phyloP scores from a whole-genome alignment of 257 asterid species.

The Nicotiana tomentosiformis region DNA sequence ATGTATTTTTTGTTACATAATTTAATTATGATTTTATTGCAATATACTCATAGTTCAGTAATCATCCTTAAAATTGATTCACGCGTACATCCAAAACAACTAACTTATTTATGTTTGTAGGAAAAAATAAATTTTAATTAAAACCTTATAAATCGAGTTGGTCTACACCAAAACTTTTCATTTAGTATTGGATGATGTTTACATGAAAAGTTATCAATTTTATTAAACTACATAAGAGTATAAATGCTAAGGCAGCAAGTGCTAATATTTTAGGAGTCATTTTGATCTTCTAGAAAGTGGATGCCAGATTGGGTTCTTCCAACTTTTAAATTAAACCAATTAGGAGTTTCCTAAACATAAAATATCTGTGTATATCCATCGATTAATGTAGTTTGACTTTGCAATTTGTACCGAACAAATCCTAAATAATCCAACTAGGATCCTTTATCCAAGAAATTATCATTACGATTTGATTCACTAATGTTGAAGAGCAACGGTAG shows the following conservation, averaged over 20 bases:
- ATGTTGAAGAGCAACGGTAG: too few species aligned
- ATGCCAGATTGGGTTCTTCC: slow-evolving; percentile 12
- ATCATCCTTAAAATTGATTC: too few species aligned
- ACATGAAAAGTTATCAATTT: too few species aligned
- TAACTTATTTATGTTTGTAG: too few species aligned
- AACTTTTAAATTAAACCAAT: neutral
- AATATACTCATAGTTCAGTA: too few species aligned
- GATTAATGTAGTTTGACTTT: neutral
- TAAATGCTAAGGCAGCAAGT: neutral
- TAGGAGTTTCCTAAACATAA: neutral
- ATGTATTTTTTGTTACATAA: too few species aligned
- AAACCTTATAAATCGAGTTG: too few species aligned
- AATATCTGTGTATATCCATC: neutral
- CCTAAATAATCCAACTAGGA: neutral
- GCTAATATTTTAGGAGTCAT: neutral
- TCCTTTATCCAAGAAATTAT: neutral
- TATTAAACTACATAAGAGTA: neutral
- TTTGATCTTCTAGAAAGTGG: neutral
- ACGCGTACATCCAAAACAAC: too few species aligned
- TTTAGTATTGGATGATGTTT: too few species aligned
- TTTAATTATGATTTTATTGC: too few species aligned
- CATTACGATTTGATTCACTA: neutral
- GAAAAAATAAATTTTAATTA: too few species aligned
- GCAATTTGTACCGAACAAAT: neutral
- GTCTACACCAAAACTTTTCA: too few species aligned